Evolutionary conservation across 345 rosid species (phyloP).

Genomic region (Tarenaya hassleriana): DNA sequence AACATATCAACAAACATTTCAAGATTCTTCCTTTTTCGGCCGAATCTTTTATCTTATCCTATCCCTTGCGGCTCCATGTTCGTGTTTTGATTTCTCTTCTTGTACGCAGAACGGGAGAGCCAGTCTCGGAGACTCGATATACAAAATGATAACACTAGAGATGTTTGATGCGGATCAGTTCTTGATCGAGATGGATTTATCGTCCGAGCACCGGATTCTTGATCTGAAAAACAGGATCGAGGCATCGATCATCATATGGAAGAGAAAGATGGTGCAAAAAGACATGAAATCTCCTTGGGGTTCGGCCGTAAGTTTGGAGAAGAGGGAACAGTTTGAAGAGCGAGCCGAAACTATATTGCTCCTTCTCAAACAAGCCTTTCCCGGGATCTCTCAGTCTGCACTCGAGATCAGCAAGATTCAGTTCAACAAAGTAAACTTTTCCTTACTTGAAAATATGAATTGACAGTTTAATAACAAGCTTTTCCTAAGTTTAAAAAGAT

Average conservation of each 20-base stretch:
- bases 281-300: slow-evolving; percentile 84
- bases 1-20: neutral
- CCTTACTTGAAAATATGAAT: too few species aligned
- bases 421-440: slow-evolving; percentile 38
- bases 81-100: slow-evolving; percentile 1
- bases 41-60: neutral
- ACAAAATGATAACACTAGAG: slow-evolving; percentile 66
- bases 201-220: slow-evolving; percentile 76
- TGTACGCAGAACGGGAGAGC: slow-evolving; percentile 66
- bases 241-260: slow-evolving; percentile 89
- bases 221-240: slow-evolving; percentile 84
- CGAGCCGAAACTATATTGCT: slow-evolving; percentile 82
- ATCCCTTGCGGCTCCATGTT: neutral
- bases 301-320: slow-evolving; percentile 74
- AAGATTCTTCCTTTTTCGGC: too few species aligned
- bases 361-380: slow-evolving; percentile 64
- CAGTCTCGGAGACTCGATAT: slow-evolving; percentile 75
- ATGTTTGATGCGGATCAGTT: slow-evolving; percentile 75
- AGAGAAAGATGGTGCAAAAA: slow-evolving; percentile 72
- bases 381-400: slow-evolving; percentile 72
- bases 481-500: too few species aligned
- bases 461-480: too few species aligned
- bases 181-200: slow-evolving; percentile 54
- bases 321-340: slow-evolving; percentile 85
- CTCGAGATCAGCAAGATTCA: slow-evolving; percentile 86